phyloP scores from a whole-genome alignment of 1,284 basidiomycete genomes.

The Apiotrichum veenhuisii region DNA sequence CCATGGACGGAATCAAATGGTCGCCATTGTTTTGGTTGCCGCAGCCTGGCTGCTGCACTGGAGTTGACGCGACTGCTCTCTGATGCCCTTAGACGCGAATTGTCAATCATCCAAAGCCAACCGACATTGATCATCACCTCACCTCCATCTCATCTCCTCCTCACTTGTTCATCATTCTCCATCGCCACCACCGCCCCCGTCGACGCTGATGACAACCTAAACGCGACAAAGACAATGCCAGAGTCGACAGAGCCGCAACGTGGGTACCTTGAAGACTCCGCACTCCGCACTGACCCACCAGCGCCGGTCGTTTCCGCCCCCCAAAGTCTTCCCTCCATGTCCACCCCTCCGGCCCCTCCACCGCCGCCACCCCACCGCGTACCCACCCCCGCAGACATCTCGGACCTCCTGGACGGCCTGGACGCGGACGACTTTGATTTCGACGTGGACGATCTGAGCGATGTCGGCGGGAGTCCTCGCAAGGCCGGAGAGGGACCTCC shows the following conservation, averaged over 20 bases:
- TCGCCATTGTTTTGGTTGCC: neutral
- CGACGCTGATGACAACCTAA: neutral
- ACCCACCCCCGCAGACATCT: slow-evolving; percentile 12
- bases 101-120: too few relatives aligned
- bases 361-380: neutral
- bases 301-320: neutral
- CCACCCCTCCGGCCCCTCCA: neutral
- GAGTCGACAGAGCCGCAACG: neutral
- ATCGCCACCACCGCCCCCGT: neutral
- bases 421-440: slow-evolving; percentile 38
- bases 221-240: neutral
- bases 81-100: too few relatives aligned
- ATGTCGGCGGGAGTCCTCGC: slow-evolving; percentile 4
- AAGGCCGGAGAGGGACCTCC: neutral
- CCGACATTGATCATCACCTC: too few relatives aligned
- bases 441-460: slow-evolving; percentile 20
- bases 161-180: neutral
- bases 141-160: neutral
- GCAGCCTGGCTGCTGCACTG: too few relatives aligned
- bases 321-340: neutral
- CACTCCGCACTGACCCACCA: neutral
- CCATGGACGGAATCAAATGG: neutral
- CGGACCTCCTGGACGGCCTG: slow-evolving; percentile 33
- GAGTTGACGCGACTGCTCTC: slow-evolving; percentile 1
- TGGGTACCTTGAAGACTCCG: neutral